Conservation (phyloP, 1,284 basidiomycete genomes). For the Marasmius tenuissimus region DNA sequence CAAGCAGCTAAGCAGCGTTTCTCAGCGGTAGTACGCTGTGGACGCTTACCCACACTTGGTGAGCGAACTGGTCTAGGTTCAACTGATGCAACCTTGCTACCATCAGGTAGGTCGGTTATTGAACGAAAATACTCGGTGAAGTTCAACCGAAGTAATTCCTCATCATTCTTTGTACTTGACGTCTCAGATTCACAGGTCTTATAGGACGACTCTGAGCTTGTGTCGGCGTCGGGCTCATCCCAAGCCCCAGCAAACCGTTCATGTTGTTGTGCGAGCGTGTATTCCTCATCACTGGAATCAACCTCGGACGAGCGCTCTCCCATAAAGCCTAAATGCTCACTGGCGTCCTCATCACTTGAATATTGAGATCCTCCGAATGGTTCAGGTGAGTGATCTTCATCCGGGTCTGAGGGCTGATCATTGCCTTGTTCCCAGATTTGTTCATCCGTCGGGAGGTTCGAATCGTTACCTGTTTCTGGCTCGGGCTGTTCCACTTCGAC, state of each 20-base stretch:
- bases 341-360: neutral
- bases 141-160: no score
- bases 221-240: neutral
- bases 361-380: constrained; percentile 13
- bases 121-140: no score
- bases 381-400: neutral
- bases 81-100: no score
- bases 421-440: neutral
- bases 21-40: no score
- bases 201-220: no score
- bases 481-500: neutral
- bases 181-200: neutral
- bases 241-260: no score
- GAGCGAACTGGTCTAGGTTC: no score
- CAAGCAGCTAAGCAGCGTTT: constrained; percentile 9
- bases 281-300: neutral
- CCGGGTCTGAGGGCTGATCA: neutral
- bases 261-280: no score
- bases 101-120: no score
- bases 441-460: neutral
- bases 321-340: constrained; percentile 6
- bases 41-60: no score
- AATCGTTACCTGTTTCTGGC: neutral
- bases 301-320: neutral
- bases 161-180: neutral